Conservation (phyloP, 768 basidiomycete species). For the Kwoniella dendrophila region DNA sequence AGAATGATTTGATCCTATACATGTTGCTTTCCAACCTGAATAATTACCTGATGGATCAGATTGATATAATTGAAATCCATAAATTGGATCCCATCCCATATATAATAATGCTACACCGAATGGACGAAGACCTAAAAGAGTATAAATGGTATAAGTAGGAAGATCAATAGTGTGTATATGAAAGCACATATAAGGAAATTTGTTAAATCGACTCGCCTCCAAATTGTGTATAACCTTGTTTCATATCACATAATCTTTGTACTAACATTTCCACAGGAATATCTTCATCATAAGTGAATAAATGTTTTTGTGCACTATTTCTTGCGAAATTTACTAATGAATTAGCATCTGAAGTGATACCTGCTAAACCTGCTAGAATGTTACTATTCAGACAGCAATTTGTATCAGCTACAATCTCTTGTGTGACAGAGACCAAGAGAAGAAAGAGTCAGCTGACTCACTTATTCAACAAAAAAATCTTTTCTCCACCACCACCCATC, state of each 20-base stretch:
- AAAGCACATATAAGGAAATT: too few species aligned
- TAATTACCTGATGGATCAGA: slow-evolving; percentile 98
- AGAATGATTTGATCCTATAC: slow-evolving; percentile 97
- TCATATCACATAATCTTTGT: slow-evolving; percentile 91
- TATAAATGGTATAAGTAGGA: background rate
- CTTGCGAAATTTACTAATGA: slow-evolving; percentile 94
- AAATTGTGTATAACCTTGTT: slow-evolving; percentile 97
- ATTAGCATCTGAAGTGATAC: slow-evolving; percentile 95
- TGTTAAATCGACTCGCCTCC: slow-evolving; percentile 73
- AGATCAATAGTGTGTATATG: too few species aligned
- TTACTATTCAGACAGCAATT: slow-evolving; percentile 67
- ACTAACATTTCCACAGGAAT: slow-evolving; percentile 96
- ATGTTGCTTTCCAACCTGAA: slow-evolving; percentile 96
- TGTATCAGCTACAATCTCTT: slow-evolving; percentile 54
- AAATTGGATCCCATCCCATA: slow-evolving; percentile 94
- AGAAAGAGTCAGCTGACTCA: slow-evolving; percentile 37
- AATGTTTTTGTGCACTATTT: slow-evolving; percentile 82
- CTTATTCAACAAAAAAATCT: slow-evolving; percentile 90
- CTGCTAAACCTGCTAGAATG: slow-evolving; percentile 92
- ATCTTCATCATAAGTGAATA: slow-evolving; percentile 90
- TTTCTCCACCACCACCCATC: slow-evolving; percentile 90
- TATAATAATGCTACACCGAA: slow-evolving; percentile 97
- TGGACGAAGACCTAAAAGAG: slow-evolving; percentile 79
- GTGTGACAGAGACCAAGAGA: background rate
- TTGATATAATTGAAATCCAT: slow-evolving; percentile 95